Conservation (phyloP, 148 eudicot species). For the Nepenthes gracilis region DNA sequence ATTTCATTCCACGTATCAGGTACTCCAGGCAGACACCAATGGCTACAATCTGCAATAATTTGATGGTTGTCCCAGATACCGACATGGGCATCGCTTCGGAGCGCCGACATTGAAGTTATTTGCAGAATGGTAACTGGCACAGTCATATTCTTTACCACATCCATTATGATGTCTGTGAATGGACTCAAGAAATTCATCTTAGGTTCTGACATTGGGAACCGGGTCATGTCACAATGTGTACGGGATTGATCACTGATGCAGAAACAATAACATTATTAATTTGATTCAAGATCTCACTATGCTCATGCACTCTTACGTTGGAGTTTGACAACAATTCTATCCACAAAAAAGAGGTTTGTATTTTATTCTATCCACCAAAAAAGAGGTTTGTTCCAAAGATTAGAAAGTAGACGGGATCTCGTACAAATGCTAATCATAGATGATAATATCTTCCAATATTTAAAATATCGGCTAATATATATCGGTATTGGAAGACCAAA, state of each 20-base stretch:
- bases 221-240: slow-evolving; percentile 38
- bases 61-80: slow-evolving; percentile 53
- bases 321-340: no score
- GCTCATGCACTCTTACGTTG: no score
- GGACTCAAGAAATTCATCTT: slow-evolving; percentile 23
- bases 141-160: slow-evolving; percentile 31
- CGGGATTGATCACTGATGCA: slow-evolving; percentile 33
- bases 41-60: slow-evolving; percentile 57
- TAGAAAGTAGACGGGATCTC: no score
- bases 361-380: no score
- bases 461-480: no score
- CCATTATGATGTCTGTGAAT: slow-evolving; percentile 30
- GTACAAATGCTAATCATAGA: no score
- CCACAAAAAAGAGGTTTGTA: no score
- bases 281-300: no score
- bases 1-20: slow-evolving; percentile 72
- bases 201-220: slow-evolving; percentile 29
- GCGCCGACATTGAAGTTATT: slow-evolving; percentile 51
- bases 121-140: slow-evolving; percentile 43
- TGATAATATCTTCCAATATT: no score
- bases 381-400: no score
- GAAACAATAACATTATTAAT: background rate
- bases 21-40: slow-evolving; percentile 75
- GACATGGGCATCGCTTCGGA: slow-evolving; percentile 62
- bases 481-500: no score